phyloP scores from a whole-genome alignment of 2,329 filamentous ascomycete genomes.

The Drechslerella dactyloides region DNA sequence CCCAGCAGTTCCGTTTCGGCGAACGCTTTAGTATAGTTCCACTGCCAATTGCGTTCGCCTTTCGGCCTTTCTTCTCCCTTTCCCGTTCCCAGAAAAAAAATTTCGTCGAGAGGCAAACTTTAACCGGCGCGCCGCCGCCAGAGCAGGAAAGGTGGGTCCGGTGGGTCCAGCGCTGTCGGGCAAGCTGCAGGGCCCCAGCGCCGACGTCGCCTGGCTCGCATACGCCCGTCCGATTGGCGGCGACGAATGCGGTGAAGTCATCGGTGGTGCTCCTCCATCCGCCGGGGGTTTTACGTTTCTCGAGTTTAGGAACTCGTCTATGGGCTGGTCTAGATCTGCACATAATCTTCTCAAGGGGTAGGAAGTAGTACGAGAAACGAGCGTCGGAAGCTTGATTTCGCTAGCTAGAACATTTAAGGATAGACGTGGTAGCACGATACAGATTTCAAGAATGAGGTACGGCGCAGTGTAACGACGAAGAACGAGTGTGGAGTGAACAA shows the following conservation, averaged over 20 bases:
- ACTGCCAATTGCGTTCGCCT: background rate
- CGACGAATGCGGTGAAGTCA: too few relatives aligned
- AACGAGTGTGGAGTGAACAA: background rate
- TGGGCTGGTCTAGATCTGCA: too few relatives aligned
- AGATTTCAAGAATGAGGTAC: background rate
- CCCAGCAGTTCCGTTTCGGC: too few relatives aligned
- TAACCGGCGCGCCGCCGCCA: conserved; percentile 24
- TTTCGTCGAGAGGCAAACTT: conserved; percentile 29
- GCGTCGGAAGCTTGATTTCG: conserved; percentile 25
- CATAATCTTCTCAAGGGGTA: too few relatives aligned
- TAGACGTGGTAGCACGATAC: background rate
- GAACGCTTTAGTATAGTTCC: too few relatives aligned
- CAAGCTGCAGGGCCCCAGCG: conserved; percentile 16
- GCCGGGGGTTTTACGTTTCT: too few relatives aligned
- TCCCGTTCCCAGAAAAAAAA: background rate
- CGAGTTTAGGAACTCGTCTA: too few relatives aligned
- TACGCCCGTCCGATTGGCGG: background rate
- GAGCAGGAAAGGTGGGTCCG: conserved; percentile 5
- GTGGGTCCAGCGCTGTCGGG: background rate
- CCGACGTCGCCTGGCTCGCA: conserved; percentile 20
- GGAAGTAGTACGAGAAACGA: conserved; percentile 14
- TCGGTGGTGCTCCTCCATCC: too few relatives aligned
- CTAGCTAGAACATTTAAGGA: background rate
- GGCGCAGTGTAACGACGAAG: background rate
- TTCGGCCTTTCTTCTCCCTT: background rate